Evolutionary conservation across 176 grass and related monocot species (phyloP).

Genomic region (Musa beccarii): DNA sequence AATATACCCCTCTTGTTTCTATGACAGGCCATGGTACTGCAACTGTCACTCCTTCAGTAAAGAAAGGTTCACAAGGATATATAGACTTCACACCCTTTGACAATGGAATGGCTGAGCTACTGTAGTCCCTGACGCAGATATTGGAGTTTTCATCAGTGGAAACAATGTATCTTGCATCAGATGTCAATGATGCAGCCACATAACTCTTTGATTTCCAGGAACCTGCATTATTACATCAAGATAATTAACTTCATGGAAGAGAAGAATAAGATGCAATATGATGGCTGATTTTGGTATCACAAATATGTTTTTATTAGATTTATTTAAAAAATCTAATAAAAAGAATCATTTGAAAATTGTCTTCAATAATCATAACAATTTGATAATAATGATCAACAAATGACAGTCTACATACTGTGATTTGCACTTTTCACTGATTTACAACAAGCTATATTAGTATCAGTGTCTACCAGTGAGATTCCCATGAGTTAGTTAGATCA

Average conservation of each 20-base stretch:
- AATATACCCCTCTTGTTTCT: neutral
- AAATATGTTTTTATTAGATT: neutral
- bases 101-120: neutral
- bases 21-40: neutral
- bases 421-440: no score
- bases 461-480: no score
- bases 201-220: neutral
- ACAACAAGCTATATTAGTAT: no score
- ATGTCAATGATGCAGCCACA: neutral
- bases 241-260: no score
- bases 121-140: slow-evolving; percentile 6
- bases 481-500: no score
- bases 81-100: neutral
- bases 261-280: neutral
- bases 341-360: no score
- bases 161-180: slow-evolving; percentile 2
- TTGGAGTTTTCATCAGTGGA: neutral
- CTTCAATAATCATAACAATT: no score
- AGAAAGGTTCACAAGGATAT: neutral
- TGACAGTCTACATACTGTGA: no score
- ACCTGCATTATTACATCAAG: neutral
- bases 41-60: slow-evolving; percentile 3
- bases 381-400: no score
- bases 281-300: neutral
- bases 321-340: no score